Evolutionary conservation across 495 filamentous ascomycete genomes (phyloP), one percentile per base, ranked within the genome.

Genomic region (Umbilicaria muhlenbergii): DNA sequence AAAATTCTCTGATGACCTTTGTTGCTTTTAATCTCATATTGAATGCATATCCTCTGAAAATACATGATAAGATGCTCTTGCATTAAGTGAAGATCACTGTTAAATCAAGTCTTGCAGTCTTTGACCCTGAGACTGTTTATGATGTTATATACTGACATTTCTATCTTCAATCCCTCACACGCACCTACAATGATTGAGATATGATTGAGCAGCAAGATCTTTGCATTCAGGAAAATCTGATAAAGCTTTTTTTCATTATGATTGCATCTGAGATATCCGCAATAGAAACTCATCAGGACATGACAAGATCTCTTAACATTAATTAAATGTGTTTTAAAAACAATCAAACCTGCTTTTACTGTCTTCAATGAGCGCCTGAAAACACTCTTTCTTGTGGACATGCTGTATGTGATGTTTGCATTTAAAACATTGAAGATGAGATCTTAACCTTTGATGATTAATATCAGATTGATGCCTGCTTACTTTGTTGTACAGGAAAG

Each of bases 311-410:
- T 16, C 17, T 18, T 19, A 3, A 36, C 4, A 34, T 39, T 0
- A 18, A 10, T 2, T 45, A 35, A 35, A 10, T 12, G 7, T 12
- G 18, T 3, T 16, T 45, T 11, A 18, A 47, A 13, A 47, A 31
- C 34, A 41, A 42, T 15, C 28, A 36, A 11, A 47, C 45, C 13
- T 42, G 39, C 18, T 33, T 47, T 33, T 21, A 16, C 7, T 47
- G 45, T 19, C 38, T 47, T 24, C 38, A 33, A n/a, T 38, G 37
- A 14, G 38, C 21, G 17, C 45, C 45, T 24, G 45, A 47, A 21
- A 14, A 42, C 32, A 18, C 13, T 24, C 39, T 47, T 11, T 18
- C 38, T 13, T 47, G 37, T 28, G 39, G 38, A 19, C 39, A 47
- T 36, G 32, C 16, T 0, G 14, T 35, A 8, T 42, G 45, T 13